phyloP scores from a whole-genome alignment of 108 stramenopile species.

The Fragilariopsis cylindrus region DNA sequence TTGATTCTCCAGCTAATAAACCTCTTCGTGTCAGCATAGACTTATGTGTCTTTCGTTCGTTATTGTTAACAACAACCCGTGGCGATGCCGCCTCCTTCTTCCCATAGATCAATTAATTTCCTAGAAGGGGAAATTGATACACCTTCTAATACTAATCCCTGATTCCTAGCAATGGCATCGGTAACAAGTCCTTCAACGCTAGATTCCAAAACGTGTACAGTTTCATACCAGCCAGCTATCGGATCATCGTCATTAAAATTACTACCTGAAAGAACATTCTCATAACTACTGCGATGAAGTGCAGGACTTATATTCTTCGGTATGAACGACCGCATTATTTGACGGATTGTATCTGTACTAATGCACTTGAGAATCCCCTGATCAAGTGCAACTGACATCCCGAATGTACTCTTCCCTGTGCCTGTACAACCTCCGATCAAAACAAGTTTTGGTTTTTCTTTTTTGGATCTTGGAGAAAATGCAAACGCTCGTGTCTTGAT shows the following conservation, averaged over 20 bases:
- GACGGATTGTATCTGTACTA: slow-evolving; percentile 62
- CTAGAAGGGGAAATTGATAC: slow-evolving; percentile 50
- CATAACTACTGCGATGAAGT: slow-evolving; percentile 66
- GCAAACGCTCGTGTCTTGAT: too few relatives aligned
- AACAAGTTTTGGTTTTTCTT: slow-evolving; percentile 51
- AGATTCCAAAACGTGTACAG: slow-evolving; percentile 50
- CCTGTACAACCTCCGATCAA: slow-evolving; percentile 54
- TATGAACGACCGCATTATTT: slow-evolving; percentile 57
- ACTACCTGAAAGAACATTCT: slow-evolving; percentile 10
- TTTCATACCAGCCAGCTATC: slow-evolving; percentile 62
- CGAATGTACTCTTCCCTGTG: slow-evolving; percentile 64
- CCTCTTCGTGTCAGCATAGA: slow-evolving; percentile 48
- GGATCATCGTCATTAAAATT: slow-evolving; percentile 51
- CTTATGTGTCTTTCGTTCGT: slow-evolving; percentile 56
- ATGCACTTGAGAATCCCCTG: slow-evolving; percentile 71
- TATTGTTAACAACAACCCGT: slow-evolving; percentile 52
- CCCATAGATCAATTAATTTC: slow-evolving; percentile 53
- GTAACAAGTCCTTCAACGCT: slow-evolving; percentile 53
- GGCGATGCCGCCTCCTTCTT: slow-evolving; percentile 49
- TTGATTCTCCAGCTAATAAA: slow-evolving; percentile 45
- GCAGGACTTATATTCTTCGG: slow-evolving; percentile 54
- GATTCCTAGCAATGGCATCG: slow-evolving; percentile 57
- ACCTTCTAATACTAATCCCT: slow-evolving; percentile 64
- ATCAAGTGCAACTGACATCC: slow-evolving; percentile 61
- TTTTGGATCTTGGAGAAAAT: too few relatives aligned